These are phyloP conservation scores for Zymoseptoria tritici DNA, from an alignment of 2,329 filamentous ascomycete genomes.

Conservation along the genomic window DNA sequence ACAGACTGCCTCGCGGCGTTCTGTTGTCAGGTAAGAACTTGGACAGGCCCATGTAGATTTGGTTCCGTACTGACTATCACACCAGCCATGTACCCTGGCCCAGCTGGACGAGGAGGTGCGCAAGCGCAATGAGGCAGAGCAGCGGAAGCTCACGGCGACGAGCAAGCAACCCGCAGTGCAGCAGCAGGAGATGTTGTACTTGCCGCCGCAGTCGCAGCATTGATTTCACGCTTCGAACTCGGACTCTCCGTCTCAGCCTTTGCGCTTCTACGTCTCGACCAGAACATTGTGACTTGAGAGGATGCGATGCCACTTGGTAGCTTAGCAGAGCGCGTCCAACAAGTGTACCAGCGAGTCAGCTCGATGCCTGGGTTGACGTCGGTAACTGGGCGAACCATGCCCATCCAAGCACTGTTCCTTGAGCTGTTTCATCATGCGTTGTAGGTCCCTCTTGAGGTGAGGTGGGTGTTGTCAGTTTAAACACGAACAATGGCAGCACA, in stretches of 20 bases:
- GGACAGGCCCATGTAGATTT: no score
- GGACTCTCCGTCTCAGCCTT: background rate
- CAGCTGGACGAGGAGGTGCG: background rate
- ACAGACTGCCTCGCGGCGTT: background rate
- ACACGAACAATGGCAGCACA: background rate
- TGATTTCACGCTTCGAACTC: background rate
- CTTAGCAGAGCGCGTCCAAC: no score
- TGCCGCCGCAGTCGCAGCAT: background rate
- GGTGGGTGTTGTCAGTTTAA: background rate
- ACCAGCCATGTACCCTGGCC: background rate
- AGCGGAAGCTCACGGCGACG: background rate
- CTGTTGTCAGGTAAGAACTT: background rate
- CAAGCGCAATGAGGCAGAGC: background rate
- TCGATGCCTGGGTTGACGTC: background rate
- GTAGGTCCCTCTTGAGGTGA: background rate
- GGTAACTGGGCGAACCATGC: background rate
- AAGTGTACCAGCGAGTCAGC: no score
- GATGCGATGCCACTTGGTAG: no score
- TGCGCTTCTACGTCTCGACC: no score
- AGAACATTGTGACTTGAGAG: background rate
- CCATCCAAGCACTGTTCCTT: background rate
- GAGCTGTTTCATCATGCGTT: background rate
- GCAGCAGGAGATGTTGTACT: background rate
- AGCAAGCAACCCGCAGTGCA: background rate
- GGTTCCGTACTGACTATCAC: background rate